Percentiles rank a stretch among this genome's conserved stretches.
phyloP scores from a whole-genome alignment of 140 eudicot genomes.

The Senecio squalidus region DNA sequence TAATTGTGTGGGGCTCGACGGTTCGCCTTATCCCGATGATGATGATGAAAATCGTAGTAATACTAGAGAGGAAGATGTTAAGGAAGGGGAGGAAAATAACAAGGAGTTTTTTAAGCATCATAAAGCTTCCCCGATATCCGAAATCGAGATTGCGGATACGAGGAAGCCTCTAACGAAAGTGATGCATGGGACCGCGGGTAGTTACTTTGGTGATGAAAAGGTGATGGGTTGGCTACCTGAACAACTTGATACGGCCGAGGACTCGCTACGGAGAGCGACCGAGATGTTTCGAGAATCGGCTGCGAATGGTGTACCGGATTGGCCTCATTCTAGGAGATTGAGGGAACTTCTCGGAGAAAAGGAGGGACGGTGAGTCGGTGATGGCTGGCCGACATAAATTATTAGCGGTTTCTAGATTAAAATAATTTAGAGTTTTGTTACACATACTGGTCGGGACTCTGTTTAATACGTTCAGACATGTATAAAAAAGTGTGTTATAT shows the following conservation, averaged over 20 bases:
- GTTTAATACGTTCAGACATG: too few relatives aligned
- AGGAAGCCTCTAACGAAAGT: constrained; percentile 59
- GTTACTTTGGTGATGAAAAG: constrained; percentile 24
- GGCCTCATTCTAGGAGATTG: constrained; percentile 71
- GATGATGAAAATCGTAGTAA: background rate
- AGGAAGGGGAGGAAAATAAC: constrained; percentile 16
- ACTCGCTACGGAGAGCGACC: constrained; percentile 42
- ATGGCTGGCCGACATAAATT: background rate
- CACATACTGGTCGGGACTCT: too few relatives aligned
- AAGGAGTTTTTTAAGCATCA: constrained; percentile 15
- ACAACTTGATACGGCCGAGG: constrained; percentile 70
- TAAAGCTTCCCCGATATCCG: constrained; percentile 20
- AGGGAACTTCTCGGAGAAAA: constrained; percentile 66
- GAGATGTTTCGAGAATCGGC: constrained; percentile 48
- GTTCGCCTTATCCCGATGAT: constrained; percentile 17
- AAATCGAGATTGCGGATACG: constrained; percentile 41
- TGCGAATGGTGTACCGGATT: constrained; percentile 67
- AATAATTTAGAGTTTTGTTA: too few relatives aligned
- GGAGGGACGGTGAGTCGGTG: too few relatives aligned
- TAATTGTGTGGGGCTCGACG: constrained; percentile 13
- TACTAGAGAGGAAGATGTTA: constrained; percentile 3
- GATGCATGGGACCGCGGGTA: constrained; percentile 33
- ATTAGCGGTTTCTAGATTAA: too few relatives aligned
- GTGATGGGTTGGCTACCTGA: constrained; percentile 50
- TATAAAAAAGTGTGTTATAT: too few relatives aligned